Evolutionary conservation across 1,284 basidiomycete species (phyloP).

Genomic region (Apiotrichum laibachii): DNA sequence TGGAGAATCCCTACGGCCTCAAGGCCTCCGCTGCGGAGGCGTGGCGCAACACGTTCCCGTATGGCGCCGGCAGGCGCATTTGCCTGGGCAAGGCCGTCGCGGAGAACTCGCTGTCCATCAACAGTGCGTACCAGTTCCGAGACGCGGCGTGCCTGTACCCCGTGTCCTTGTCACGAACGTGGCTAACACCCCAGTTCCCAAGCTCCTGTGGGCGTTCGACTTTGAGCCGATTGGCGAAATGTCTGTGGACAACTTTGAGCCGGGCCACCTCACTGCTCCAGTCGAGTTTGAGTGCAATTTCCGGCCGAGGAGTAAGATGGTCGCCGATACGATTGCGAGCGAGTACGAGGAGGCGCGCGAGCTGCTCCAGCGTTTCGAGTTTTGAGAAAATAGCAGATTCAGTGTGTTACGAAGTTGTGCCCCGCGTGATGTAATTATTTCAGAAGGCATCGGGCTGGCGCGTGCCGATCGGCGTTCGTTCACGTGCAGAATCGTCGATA

Average conservation of each 20-base stretch:
- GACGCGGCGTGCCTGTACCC: no score
- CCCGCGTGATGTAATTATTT: no score
- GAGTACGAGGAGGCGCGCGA: slow-evolving; percentile 12
- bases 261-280: slow-evolving; percentile 11
- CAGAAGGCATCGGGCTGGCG: no score
- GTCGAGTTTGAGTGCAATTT: slow-evolving; percentile 15
- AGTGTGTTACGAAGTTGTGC: no score
- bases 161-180: background rate
- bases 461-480: no score
- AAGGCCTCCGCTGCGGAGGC: slow-evolving; percentile 1
- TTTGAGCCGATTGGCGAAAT: slow-evolving; percentile 12
- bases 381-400: no score
- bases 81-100: slow-evolving; percentile 11
- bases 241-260: slow-evolving; percentile 12
- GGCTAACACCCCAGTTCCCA: slow-evolving; percentile 1
- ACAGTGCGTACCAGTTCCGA: slow-evolving; percentile 7
- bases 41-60: slow-evolving; percentile 12
- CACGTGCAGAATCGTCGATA: no score
- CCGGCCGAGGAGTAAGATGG: slow-evolving; percentile 2
- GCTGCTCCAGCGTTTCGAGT: slow-evolving; percentile 10
- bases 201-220: slow-evolving; percentile 16
- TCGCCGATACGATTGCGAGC: slow-evolving; percentile 10
- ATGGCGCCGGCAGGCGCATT: slow-evolving; percentile 11
- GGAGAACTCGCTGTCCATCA: slow-evolving; percentile 16
- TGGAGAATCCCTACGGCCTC: slow-evolving; percentile 7